Conservation (phyloP, 352 stramenopile species). For the Phytophthora brassicae region DNA sequence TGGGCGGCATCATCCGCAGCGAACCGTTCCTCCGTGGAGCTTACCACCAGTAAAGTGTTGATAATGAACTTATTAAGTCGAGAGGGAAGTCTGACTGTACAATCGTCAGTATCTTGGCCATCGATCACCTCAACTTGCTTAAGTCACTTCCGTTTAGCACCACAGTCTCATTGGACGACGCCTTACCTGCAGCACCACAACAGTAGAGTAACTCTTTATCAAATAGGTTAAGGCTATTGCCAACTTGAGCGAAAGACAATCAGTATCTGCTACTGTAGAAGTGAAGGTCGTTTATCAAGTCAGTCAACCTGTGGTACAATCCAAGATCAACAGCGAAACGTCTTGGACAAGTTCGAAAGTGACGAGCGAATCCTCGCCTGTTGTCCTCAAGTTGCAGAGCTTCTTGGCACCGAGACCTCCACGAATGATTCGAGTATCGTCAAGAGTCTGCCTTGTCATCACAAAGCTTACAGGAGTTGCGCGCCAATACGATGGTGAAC, state of each 20-base stretch:
- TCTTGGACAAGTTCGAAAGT: conserved; percentile 11
- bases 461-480: conserved; percentile 34
- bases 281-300: too few relatives aligned
- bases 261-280: too few relatives aligned
- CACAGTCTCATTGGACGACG: too few relatives aligned
- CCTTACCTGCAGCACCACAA: too few relatives aligned
- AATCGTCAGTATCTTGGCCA: too few relatives aligned
- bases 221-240: too few relatives aligned
- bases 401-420: conserved; percentile 20
- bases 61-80: conserved; percentile 29
- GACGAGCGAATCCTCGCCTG: conserved; percentile 19
- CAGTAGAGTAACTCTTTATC: too few relatives aligned
- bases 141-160: too few relatives aligned
- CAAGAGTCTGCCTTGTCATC: conserved; percentile 17
- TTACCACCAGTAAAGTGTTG: conserved; percentile 28
- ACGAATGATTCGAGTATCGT: conserved; percentile 17
- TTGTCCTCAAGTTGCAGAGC: conserved; percentile 22
- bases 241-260: too few relatives aligned
- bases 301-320: too few relatives aligned
- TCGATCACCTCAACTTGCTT: too few relatives aligned
- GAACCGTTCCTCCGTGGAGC: conserved; percentile 31
- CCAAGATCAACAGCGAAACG: conserved; percentile 26
- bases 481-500: conserved; percentile 38
- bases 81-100: too few relatives aligned
- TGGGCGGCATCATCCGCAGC: conserved; percentile 33